Evolutionary conservation across 2,329 filamentous ascomycete species (phyloP).

Genomic region (Beauveria sp.): DNA sequence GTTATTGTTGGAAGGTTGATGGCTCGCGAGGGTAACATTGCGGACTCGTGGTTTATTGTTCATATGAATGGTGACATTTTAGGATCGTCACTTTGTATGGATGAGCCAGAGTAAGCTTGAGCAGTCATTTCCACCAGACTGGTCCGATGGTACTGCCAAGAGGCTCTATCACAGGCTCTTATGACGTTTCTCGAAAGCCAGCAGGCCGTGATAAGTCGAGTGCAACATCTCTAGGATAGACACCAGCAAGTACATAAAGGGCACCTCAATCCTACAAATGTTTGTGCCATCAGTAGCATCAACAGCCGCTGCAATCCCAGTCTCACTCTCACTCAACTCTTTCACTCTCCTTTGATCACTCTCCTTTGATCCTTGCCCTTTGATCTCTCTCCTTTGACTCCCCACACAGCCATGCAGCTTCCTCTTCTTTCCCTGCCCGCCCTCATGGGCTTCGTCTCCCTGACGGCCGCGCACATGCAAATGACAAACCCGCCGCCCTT

Average conservation of each 20-base stretch:
- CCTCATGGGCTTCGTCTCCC: constrained; percentile 27
- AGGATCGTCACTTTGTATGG: neutral
- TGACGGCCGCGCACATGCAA: constrained; percentile 43
- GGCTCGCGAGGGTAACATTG: neutral
- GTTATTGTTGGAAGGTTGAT: neutral
- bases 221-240: neutral
- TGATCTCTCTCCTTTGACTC: neutral
- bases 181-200: neutral
- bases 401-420: neutral
- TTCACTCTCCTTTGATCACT: neutral
- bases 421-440: constrained; percentile 31
- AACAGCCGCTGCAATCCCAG: neutral
- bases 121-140: neutral
- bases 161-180: neutral
- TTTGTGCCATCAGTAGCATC: neutral
- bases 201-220: neutral
- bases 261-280: neutral
- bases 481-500: constrained; percentile 42
- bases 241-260: neutral
- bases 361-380: too few relatives aligned
- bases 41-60: neutral
- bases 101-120: neutral
- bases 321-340: neutral
- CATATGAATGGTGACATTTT: neutral
- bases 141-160: neutral